Evolutionary conservation across 1,284 basidiomycete species (phyloP), one percentile per base, ranked within the genome.

Genomic region (Cryptococcus deneoformans): DNA sequence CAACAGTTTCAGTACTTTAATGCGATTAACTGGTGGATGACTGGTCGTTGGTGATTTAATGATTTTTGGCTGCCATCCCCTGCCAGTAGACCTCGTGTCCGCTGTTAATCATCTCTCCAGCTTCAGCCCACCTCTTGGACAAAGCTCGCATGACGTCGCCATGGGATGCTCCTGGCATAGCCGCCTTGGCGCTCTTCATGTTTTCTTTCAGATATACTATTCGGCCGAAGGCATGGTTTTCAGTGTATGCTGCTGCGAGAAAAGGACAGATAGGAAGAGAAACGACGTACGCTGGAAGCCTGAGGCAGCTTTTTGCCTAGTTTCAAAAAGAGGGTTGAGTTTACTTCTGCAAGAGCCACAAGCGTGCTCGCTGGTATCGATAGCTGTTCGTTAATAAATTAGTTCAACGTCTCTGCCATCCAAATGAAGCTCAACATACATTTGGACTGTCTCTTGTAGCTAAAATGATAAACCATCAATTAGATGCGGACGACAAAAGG

Each of bases 31-130:
- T 20, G 20, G 8, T 44, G 8, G 4, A 16, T 44, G 43, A 44
- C 20, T 20, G 20, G 20, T 20, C 20, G 20, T 20, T 20, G 20
- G 20, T 20, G 20, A 20, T 83, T 90, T 20, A 82, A 83, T 14
- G 79, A 81, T 42, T 93, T 36, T 50, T 24, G 37, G 45, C 39
- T 42, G n/a, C 12, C 14, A 20, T 44, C 43, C 24, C n/a, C 6
- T 55, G 58, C 71, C 70, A 73, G 50, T 62, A 63, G 34, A 47
- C 47, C 29, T 60, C 55, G 53, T 73, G 70, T 46, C 64, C 65
- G 44, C 53, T 63, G 63, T 64, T 53, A 44, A 53, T 53, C n/a
- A 12, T 29, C 9, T 57, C 60, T 6, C 53, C 63, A 2, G 55
- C 62, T 24, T 62, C 68, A n/a, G 58, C 65, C 76, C 76, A 77